These are phyloP conservation scores for Cyclanthera cordifolia DNA, from an alignment of 306 rosid species.

Conservation along the genomic window DNA sequence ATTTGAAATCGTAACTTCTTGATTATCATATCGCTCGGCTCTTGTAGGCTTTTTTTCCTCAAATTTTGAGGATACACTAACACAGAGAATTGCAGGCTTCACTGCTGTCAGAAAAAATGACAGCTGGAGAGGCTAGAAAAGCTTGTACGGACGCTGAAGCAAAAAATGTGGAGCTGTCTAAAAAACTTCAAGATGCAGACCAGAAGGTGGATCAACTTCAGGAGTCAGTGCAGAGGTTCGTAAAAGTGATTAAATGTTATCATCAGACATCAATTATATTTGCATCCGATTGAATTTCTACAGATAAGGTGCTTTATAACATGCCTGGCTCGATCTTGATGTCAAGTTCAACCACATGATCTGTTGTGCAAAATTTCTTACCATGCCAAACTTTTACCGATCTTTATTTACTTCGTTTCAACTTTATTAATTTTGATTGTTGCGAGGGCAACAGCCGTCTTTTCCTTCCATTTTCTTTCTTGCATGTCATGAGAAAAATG, in stretches of 20 bases:
- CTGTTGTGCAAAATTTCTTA: background rate
- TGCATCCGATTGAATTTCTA: background rate
- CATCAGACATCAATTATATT: background rate
- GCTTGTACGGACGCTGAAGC: slow-evolving; percentile 49
- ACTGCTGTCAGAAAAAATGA: slow-evolving; percentile 50
- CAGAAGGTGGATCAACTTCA: slow-evolving; percentile 79
- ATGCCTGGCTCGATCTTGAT: background rate
- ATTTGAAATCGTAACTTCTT: too few species aligned
- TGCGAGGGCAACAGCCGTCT: background rate
- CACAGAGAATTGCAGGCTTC: slow-evolving; percentile 38
- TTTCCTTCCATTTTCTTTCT: background rate
- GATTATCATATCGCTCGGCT: too few species aligned
- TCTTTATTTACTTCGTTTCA: background rate
- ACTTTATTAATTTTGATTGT: background rate
- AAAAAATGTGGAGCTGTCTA: slow-evolving; percentile 56
- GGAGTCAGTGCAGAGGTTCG: slow-evolving; percentile 93
- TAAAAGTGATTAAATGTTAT: slow-evolving; percentile 17
- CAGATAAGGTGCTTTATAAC: background rate
- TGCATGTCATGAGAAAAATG: background rate
- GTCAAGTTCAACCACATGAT: background rate
- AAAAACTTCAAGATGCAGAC: slow-evolving; percentile 64
- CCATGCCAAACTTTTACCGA: background rate
- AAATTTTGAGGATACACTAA: background rate
- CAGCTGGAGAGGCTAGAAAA: slow-evolving; percentile 61
- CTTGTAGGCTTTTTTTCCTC: background rate